These are phyloP conservation scores for Penicillium glabrum DNA, from an alignment of 2,329 filamentous ascomycete species.

Conservation along the genomic window DNA sequence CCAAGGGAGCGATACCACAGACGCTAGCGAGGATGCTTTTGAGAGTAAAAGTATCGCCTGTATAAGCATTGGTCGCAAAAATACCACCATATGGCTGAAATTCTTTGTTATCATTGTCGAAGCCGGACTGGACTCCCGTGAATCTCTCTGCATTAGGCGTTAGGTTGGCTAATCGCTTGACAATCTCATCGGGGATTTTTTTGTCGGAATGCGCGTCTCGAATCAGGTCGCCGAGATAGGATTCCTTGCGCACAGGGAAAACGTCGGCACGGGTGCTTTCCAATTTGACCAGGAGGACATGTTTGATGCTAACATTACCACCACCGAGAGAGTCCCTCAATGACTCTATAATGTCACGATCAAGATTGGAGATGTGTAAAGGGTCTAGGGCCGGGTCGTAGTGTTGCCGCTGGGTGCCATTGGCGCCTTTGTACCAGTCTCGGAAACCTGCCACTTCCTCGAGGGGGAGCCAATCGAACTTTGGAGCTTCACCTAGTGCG, in stretches of 20 bases:
- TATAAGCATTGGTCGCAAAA: slow-evolving; percentile 39
- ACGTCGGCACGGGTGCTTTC: slow-evolving; percentile 47
- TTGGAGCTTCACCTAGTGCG: slow-evolving; percentile 12
- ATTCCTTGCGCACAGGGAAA: slow-evolving; percentile 43
- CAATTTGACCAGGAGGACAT: slow-evolving; percentile 42
- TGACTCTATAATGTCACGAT: slow-evolving; percentile 30
- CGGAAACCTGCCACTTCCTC: slow-evolving; percentile 18
- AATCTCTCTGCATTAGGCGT: slow-evolving; percentile 23
- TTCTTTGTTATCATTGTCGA: slow-evolving; percentile 8
- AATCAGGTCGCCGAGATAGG: slow-evolving; percentile 29
- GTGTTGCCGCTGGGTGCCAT: slow-evolving; percentile 12
- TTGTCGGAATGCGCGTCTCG: slow-evolving; percentile 32
- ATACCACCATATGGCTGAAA: slow-evolving; percentile 37
- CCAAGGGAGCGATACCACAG: slow-evolving; percentile 41
- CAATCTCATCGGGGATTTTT: slow-evolving; percentile 31
- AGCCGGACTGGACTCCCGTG: slow-evolving; percentile 18
- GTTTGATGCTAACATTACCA: slow-evolving; percentile 36
- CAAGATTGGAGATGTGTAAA: slow-evolving; percentile 42
- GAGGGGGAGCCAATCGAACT: slow-evolving; percentile 22
- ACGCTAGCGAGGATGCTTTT: slow-evolving; percentile 43
- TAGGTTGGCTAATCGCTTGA: slow-evolving; percentile 22
- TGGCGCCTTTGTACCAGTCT: slow-evolving; percentile 21
- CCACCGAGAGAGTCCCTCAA: slow-evolving; percentile 17
- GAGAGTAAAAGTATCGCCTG: slow-evolving; percentile 43
- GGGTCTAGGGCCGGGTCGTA: slow-evolving; percentile 42